These are phyloP conservation scores for Leccinum griseonigrum DNA, from an alignment of 1,284 basidiomycete species.

Conservation along the genomic window DNA sequence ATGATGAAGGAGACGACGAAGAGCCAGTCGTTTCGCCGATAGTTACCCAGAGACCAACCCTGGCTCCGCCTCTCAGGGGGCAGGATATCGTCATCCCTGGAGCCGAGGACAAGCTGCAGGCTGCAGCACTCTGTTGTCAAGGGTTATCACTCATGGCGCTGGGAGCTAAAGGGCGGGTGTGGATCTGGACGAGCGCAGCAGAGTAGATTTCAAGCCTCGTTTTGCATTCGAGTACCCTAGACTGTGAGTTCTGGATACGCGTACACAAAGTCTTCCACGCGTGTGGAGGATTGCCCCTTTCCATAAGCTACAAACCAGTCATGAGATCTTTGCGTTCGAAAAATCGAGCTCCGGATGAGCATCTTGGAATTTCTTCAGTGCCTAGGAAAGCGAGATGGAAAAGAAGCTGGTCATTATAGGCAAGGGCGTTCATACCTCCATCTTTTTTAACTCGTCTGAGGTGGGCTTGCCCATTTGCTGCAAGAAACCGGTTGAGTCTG, in stretches of 20 bases:
- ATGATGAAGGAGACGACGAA: constrained; percentile 31
- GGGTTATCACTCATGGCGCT: constrained; percentile 41
- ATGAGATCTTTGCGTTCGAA: constrained; percentile 86
- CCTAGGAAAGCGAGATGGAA: constrained; percentile 41
- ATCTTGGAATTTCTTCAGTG: constrained; percentile 85
- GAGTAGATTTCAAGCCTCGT: constrained; percentile 11
- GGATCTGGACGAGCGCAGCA: constrained; percentile 28
- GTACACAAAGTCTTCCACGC: neutral
- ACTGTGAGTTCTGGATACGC: neutral
- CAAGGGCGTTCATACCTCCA: constrained; percentile 54
- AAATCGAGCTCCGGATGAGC: constrained; percentile 95
- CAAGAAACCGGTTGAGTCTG: constrained; percentile 3
- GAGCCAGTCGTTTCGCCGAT: constrained; percentile 8
- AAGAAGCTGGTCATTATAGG: neutral
- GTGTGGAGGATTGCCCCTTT: neutral
- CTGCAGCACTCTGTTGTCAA: constrained; percentile 41
- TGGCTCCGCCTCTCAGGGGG: constrained; percentile 22
- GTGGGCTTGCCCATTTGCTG: constrained; percentile 96
- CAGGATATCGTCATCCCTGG: constrained; percentile 21
- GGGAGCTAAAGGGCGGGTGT: constrained; percentile 21
- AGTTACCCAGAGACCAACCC: constrained; percentile 1
- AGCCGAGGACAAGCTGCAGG: constrained; percentile 25
- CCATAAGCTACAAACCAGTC: constrained; percentile 16
- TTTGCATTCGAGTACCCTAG: neutral
- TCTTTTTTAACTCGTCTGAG: constrained; percentile 87